Percentiles rank a stretch among this genome's conserved stretches.
phyloP scores from a whole-genome alignment of 306 rosid genomes.

The Glycine latifolia region DNA sequence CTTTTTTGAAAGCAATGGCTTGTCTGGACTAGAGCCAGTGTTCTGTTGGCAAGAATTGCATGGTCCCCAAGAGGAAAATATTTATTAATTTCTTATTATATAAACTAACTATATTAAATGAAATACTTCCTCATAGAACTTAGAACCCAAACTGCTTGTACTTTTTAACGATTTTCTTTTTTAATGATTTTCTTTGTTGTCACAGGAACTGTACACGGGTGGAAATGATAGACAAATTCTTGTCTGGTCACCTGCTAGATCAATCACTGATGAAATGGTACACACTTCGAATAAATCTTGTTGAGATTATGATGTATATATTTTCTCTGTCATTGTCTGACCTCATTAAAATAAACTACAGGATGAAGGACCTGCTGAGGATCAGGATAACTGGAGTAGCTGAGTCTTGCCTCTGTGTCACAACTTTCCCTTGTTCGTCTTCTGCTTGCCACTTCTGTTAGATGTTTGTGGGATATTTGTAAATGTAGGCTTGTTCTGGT shows the following conservation, averaged over 20 bases:
- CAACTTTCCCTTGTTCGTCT: neutral
- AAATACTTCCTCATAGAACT: neutral
- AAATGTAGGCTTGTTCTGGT: constrained; percentile 34
- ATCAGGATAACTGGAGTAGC: constrained; percentile 88
- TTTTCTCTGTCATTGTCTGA: constrained; percentile 37
- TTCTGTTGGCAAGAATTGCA: constrained; percentile 14
- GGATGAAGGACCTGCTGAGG: constrained; percentile 63
- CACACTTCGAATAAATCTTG: constrained; percentile 27
- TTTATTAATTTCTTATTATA: constrained; percentile 16
- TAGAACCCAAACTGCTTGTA: constrained; percentile 6
- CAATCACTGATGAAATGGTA: constrained; percentile 63
- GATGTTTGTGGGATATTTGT: constrained; percentile 41
- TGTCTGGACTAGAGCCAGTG: too few relatives aligned
- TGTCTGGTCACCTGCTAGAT: constrained; percentile 83
- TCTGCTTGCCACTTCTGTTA: neutral
- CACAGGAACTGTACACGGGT: constrained; percentile 90
- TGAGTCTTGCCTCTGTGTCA: constrained; percentile 45
- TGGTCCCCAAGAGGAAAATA: constrained; percentile 7
- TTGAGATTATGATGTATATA: constrained; percentile 23
- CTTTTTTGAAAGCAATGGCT: too few relatives aligned
- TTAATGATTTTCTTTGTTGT: neutral
- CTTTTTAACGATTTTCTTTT: neutral
- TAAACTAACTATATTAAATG: neutral
- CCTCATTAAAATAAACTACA: constrained; percentile 56
- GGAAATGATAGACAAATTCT: constrained; percentile 94